These are phyloP conservation scores for Clonostachys rhizophaga DNA, from an alignment of 2,329 filamentous ascomycete species.

Conservation along the genomic window DNA sequence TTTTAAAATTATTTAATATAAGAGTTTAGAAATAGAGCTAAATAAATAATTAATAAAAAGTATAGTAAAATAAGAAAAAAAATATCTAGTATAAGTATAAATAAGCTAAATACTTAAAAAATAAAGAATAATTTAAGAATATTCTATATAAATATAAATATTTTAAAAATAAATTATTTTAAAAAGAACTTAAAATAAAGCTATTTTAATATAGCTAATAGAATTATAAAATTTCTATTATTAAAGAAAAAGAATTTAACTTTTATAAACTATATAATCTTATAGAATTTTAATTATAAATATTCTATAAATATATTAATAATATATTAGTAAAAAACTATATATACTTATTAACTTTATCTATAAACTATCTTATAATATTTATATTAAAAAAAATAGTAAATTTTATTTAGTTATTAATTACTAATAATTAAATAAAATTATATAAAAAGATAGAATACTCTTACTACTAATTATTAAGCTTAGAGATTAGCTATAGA, in stretches of 20 bases:
- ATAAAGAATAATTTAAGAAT: neutral
- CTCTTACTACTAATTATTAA: constrained; percentile 16
- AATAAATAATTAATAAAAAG: neutral
- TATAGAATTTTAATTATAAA: no score
- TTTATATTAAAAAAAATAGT: constrained; percentile 12
- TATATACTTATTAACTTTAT: constrained; percentile 7
- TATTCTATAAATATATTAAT: no score
- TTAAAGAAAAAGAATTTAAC: no score
- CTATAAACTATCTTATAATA: constrained; percentile 2
- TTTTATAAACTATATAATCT: no score
- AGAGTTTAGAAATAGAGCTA: neutral
- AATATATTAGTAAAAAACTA: no score
- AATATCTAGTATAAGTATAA: neutral
- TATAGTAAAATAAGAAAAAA: neutral
- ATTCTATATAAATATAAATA: constrained; percentile 2
- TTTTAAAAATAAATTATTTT: constrained; percentile 2
- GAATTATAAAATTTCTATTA: no score
- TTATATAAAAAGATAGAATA: constrained; percentile 15
- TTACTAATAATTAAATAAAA: constrained; percentile 14
- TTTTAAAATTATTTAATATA: neutral
- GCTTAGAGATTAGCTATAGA: constrained; percentile 9
- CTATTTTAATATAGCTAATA: no score
- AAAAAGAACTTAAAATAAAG: neutral
- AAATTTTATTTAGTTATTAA: constrained; percentile 14
- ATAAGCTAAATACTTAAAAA: neutral